phyloP scores from a whole-genome alignment of 805 yeast species.

The Candida bentonensis region DNA sequence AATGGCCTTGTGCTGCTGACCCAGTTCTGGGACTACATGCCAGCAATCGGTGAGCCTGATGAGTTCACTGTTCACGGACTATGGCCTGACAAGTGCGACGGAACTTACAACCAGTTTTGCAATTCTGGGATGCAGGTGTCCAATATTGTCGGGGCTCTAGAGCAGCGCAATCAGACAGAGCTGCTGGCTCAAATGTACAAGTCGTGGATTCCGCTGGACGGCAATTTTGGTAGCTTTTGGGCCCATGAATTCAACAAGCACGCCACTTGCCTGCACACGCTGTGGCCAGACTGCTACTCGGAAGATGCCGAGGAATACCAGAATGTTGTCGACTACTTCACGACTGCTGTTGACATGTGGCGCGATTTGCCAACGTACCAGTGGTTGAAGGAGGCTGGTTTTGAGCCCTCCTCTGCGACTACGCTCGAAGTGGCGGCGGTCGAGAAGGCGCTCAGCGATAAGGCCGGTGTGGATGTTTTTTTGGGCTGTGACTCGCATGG shows the following conservation, averaged over 20 bases:
- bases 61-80: conserved; percentile 72
- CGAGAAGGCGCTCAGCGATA: conserved; percentile 21
- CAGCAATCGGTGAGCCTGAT: conserved; percentile 57
- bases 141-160: conserved; percentile 33
- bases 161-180: conserved; percentile 27
- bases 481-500: conserved; percentile 41
- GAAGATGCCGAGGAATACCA: conserved; percentile 16
- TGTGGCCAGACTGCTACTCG: conserved; percentile 56
- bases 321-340: conserved; percentile 57
- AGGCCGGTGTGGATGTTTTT: conserved; percentile 35
- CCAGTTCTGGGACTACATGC: conserved; percentile 85
- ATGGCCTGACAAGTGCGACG: conserved; percentile 85
- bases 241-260: conserved; percentile 88
- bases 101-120: conserved; percentile 70
- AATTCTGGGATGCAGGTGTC: conserved; percentile 41
- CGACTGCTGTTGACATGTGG: conserved; percentile 43
- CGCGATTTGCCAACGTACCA: conserved; percentile 50
- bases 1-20: conserved; percentile 76
- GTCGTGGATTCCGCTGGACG: conserved; percentile 64
- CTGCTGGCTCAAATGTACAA: conserved; percentile 42
- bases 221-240: conserved; percentile 64
- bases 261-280: conserved; percentile 80
- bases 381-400: conserved; percentile 54
- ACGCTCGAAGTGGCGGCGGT: conserved; percentile 40
- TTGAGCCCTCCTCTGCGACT: conserved; percentile 44